A percentile compares a stretch with the other conserved stretches of the same genome.
phyloP scores from a whole-genome alignment of 306 rosid species.

The Gastrolobium villosum region DNA sequence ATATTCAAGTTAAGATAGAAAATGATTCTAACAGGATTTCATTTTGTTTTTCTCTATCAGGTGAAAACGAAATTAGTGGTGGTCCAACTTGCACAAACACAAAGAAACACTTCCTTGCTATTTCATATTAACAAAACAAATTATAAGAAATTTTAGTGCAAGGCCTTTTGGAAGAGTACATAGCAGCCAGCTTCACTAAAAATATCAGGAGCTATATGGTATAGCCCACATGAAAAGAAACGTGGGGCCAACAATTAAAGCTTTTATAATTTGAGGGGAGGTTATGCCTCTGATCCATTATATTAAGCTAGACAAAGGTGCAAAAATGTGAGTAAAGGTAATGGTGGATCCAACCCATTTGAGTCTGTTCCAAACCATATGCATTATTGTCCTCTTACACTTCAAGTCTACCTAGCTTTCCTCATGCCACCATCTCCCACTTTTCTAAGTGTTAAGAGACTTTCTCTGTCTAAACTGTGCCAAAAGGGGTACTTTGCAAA shows the following conservation, averaged over 20 bases:
- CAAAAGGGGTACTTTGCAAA: conserved; percentile 50
- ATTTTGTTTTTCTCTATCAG: conserved; percentile 19
- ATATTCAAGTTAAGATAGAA: conserved; percentile 24
- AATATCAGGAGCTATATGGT: conserved; percentile 40
- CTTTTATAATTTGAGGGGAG: conserved; percentile 53
- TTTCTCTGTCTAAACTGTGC: conserved; percentile 40
- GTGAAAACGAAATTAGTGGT: conserved; percentile 23
- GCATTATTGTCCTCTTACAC: conserved; percentile 67
- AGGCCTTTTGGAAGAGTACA: conserved; percentile 23
- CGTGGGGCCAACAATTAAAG: conserved; percentile 53
- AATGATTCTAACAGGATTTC: not conserved
- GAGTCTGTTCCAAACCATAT: conserved; percentile 60
- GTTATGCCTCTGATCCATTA: conserved; percentile 38
- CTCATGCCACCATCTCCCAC: conserved; percentile 55
- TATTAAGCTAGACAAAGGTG: conserved; percentile 43
- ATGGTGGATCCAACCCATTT: conserved; percentile 84
- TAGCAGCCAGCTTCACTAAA: conserved; percentile 39
- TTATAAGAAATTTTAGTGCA: not conserved
- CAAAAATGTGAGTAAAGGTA: conserved; percentile 45
- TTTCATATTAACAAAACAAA: conserved; percentile 10
- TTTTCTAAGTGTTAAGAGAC: conserved; percentile 47
- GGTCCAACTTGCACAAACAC: conserved; percentile 55
- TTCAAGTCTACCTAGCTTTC: conserved; percentile 51
- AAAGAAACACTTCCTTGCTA: conserved; percentile 42
- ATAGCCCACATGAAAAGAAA: conserved; percentile 52